Conservation (phyloP, 2,329 filamentous ascomycete species). For the Aspergillus felis region DNA sequence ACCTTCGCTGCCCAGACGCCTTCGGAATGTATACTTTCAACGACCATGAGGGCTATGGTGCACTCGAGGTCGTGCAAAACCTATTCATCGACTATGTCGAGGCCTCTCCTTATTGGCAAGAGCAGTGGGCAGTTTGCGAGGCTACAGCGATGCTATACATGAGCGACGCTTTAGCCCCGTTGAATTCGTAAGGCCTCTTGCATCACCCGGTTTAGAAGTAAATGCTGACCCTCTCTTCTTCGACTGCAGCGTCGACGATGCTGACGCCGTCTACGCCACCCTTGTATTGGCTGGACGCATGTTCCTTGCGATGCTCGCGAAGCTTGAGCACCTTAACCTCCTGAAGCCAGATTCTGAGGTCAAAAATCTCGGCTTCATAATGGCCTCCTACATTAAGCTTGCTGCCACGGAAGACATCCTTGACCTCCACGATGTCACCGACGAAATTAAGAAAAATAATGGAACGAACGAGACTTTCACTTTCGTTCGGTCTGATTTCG, state of each 20-base stretch:
- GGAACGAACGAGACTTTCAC: neutral
- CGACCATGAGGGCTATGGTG: conserved; percentile 39
- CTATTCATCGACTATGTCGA: conserved; percentile 39
- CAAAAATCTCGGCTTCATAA: conserved; percentile 36
- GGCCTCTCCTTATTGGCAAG: conserved; percentile 32
- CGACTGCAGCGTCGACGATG: conserved; percentile 11
- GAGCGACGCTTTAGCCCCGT: conserved; percentile 3
- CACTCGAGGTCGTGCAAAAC: conserved; percentile 44
- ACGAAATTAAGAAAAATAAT: neutral
- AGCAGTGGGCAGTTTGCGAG: conserved; percentile 43
- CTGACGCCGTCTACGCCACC: neutral
- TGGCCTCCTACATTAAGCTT: conserved; percentile 33
- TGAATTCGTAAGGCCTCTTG: conserved; percentile 19
- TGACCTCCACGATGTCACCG: neutral
- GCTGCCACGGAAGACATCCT: neutral
- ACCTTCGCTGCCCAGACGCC: conserved; percentile 34
- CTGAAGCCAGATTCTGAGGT: conserved; percentile 35
- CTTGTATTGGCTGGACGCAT: conserved; percentile 7
- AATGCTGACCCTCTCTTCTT: neutral
- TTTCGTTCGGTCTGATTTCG: neutral
- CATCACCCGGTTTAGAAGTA: neutral
- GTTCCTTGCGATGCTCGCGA: conserved; percentile 41
- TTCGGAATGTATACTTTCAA: conserved; percentile 46
- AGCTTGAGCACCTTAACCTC: conserved; percentile 30
- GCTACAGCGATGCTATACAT: conserved; percentile 29